Base-by-base conservation (phyloP, 306 rosid species). In the Benincasa hispida region DNA sequence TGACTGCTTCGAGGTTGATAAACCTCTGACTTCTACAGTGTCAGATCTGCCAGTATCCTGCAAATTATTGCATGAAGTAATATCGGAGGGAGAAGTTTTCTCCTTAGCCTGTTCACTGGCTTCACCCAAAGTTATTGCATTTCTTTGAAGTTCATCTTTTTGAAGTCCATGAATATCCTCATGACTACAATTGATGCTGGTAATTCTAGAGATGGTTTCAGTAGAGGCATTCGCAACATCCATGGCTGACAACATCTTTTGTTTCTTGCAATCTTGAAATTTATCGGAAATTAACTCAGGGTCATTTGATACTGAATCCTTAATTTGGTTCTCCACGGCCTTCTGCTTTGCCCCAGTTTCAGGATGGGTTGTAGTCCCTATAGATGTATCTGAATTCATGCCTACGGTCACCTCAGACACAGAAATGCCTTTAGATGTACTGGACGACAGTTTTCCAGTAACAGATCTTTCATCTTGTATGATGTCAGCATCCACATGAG, bases 341-440 rank as follows among this genome's bases (percentile, higher is more conserved):
- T 88, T 87, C 32, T 90, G 92, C 81, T 94, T 94, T 63, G 87
- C 86, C 57, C 66, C 37, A 69, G 62, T 82, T 69, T 72, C 83
- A 75, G 81, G 56, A 77, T 70, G 21, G 25, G 25, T 48, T 62
- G 50, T 58, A 30, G 51, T 78, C 47, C 80, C 61, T 35, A 84
- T 75, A 78, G 84, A 80, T 10, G 57, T 39, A 86, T 87, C 89
- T 72, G 80, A 84, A 80, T 81, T 85, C 79, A 82, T 79, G 80
- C 51, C 77, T 1, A 27, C n/a, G 65, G 75, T 76, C 69, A 34
- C 67, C 48, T 81, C 81, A 76, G 82, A 75, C 78, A 75, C 76
- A 68, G 66, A 72, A 81, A 67, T 81, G 78, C 74, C 72, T 83
- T 87, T 86, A 34, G 84, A 53, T 13, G 48, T 75, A 68, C 48